Conservation (phyloP, 1,284 basidiomycete species). For the Trichosporon coremiiforme region DNA sequence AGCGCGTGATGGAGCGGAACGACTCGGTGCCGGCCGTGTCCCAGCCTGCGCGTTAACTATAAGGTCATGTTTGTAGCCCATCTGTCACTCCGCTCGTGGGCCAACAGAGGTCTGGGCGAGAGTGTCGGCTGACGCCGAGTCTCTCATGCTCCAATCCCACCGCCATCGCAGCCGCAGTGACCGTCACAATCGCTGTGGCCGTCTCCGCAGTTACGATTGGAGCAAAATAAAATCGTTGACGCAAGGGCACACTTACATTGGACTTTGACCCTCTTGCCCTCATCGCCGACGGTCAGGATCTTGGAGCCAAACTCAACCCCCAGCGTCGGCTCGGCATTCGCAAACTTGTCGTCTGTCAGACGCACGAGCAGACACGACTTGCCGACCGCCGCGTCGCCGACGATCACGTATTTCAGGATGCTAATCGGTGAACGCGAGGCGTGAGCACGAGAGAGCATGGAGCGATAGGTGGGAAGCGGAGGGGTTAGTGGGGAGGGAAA, state of each 20-base stretch:
- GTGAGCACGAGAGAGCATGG: slow-evolving; percentile 2
- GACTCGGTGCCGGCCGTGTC: slow-evolving; percentile 54
- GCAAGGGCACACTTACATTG: slow-evolving; percentile 55
- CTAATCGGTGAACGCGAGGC: slow-evolving; percentile 28
- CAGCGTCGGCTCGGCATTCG: slow-evolving; percentile 47
- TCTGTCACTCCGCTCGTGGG: too few relatives aligned
- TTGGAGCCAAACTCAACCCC: slow-evolving; percentile 54
- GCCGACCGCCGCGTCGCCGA: slow-evolving; percentile 52
- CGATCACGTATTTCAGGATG: slow-evolving; percentile 54
- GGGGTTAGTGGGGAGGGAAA: too few relatives aligned
- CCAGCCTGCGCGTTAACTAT: slow-evolving; percentile 42
- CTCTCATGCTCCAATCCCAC: too few relatives aligned
- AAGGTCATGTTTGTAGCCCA: too few relatives aligned
- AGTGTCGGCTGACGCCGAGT: too few relatives aligned
- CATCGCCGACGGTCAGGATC: slow-evolving; percentile 43
- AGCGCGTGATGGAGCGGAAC: slow-evolving; percentile 73
- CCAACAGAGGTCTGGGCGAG: too few relatives aligned
- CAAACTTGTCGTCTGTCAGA: slow-evolving; percentile 50
- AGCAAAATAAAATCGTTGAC: too few relatives aligned
- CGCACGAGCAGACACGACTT: slow-evolving; percentile 50
- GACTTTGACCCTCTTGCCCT: slow-evolving; percentile 51
- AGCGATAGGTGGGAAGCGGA: too few relatives aligned
- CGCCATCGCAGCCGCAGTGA: too few relatives aligned
- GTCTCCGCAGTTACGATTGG: too few relatives aligned
- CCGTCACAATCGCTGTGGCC: too few relatives aligned